Evolutionary conservation across 164 flowering plant genomes (phyloP), one percentile per base, ranked within the genome.

Genomic region (Piper longum): DNA sequence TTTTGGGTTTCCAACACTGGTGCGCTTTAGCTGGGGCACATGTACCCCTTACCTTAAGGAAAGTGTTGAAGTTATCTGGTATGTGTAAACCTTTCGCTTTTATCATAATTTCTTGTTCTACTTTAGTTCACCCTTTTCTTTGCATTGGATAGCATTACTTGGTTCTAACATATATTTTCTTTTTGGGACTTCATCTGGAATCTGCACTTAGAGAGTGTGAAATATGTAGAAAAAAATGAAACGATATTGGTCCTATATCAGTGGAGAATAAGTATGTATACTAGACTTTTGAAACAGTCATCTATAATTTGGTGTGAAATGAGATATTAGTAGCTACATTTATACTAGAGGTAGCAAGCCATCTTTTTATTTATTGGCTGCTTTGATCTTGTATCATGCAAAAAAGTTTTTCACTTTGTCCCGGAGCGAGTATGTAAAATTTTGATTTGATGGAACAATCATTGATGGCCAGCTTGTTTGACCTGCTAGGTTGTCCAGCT

Each of bases 1-100:
- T 56, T 91, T 91, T 76, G 97, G 97, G 62, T 91, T 91, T 74
- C 97, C 97, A 44, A 64, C 84, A 48, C 64, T 91, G 71, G 97
- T 88, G 43, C 93, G 97, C 17, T 91, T 91, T 78, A 88, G 97
- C 65, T 91, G 97, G 97, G 97, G 85, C 43, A 91, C 97, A 60
- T 88, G 97, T 83, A 81, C 76, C 60, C 60, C 93, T 36, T 81
- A 76, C 76, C 76, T 74, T 14, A 86, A 88, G 72, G 80, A 85
- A 60, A 55, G 59, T 48, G 82, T 73, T 62, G 83, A 86, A 76
- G 97, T 91, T 18, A 56, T 80, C 64, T 91, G 97, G 95, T 90
- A 64, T 80, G 88, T 12, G 2, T 7, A 9, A 26, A 19, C 17
- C n/a, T 6, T 14, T 54, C 16, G 16, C 11, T 16, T 11, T 40